Percentiles rank a stretch among this genome's conserved stretches.
phyloP scores from a whole-genome alignment of 1,284 basidiomycete genomes.

The Puccinia novopanici region DNA sequence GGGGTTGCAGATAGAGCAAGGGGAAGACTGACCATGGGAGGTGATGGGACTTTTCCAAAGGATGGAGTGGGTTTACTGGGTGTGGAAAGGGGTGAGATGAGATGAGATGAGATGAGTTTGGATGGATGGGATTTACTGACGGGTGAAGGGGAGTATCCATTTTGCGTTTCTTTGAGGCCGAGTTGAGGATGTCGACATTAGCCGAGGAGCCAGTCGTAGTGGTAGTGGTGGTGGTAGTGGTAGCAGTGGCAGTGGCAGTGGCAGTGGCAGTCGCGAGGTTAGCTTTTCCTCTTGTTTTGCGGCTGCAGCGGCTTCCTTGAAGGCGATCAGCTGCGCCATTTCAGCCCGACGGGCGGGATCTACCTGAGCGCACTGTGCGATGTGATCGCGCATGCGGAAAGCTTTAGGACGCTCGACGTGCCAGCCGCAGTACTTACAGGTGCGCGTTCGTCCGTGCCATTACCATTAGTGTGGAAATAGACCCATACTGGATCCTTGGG shows the following conservation, averaged over 20 bases:
- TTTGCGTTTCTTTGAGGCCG: conserved; percentile 43
- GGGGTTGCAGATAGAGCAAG: too few species aligned
- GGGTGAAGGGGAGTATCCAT: conserved; percentile 33
- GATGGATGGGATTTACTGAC: conserved; percentile 10
- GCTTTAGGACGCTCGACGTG: conserved; percentile 57
- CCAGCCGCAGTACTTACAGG: conserved; percentile 55
- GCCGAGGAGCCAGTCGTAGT: not conserved
- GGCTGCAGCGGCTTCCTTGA: conserved; percentile 48
- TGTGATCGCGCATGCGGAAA: conserved; percentile 56
- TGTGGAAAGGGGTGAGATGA: not conserved
- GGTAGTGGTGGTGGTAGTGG: too few species aligned
- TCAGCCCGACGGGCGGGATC: conserved; percentile 29
- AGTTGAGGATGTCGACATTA: conserved; percentile 17
- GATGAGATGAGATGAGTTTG: not conserved
- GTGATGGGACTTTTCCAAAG: conserved; percentile 55
- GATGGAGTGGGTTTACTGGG: conserved; percentile 17
- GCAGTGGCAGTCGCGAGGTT: not conserved
- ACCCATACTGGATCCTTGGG: conserved; percentile 51
- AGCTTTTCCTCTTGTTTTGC: conserved; percentile 51
- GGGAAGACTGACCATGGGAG: conserved; percentile 55
- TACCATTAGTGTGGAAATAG: conserved; percentile 49
- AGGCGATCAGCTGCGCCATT: conserved; percentile 47
- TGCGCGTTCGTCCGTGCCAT: conserved; percentile 50
- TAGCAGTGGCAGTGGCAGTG: not conserved
- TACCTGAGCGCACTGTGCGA: conserved; percentile 52